A percentile compares a stretch with the other conserved stretches of the same genome.
Evolutionary conservation across 495 filamentous ascomycete species (phyloP).

Genomic region (Tuber melanosporum): DNA sequence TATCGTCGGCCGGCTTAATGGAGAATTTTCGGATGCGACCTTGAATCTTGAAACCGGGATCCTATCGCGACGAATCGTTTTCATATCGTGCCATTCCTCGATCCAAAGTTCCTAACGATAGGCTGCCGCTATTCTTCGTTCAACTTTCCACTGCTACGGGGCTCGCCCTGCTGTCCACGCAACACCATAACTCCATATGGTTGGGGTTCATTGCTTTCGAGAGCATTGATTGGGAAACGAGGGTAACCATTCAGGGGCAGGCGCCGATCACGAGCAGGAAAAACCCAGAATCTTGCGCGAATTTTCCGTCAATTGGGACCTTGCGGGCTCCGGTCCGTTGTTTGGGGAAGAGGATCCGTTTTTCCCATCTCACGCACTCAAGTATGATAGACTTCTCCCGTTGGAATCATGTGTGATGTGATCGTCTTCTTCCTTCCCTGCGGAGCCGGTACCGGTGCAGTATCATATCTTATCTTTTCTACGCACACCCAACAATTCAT

Average conservation of each 20-base stretch:
- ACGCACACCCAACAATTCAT: background rate
- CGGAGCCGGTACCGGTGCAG: background rate
- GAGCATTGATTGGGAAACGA: background rate
- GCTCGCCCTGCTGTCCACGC: background rate
- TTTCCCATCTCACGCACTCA: background rate
- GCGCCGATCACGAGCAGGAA: background rate
- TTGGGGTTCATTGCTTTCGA: background rate
- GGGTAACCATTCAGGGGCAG: background rate
- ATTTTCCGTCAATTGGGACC: slow-evolving; percentile 3
- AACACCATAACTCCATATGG: background rate
- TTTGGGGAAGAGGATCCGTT: background rate
- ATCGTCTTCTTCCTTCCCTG: background rate
- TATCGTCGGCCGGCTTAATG: background rate
- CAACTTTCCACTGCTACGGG: background rate
- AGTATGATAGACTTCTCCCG: background rate
- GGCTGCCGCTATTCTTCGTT: background rate
- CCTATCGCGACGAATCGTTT: background rate
- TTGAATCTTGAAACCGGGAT: background rate
- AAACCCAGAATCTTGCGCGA: background rate
- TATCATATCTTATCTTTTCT: background rate
- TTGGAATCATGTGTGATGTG: background rate
- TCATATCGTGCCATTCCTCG: background rate
- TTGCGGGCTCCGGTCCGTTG: background rate
- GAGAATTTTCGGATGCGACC: background rate
- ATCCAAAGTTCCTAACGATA: background rate